phyloP scores from a whole-genome alignment of 768 basidiomycete species.

The Lentinula lateritia region DNA sequence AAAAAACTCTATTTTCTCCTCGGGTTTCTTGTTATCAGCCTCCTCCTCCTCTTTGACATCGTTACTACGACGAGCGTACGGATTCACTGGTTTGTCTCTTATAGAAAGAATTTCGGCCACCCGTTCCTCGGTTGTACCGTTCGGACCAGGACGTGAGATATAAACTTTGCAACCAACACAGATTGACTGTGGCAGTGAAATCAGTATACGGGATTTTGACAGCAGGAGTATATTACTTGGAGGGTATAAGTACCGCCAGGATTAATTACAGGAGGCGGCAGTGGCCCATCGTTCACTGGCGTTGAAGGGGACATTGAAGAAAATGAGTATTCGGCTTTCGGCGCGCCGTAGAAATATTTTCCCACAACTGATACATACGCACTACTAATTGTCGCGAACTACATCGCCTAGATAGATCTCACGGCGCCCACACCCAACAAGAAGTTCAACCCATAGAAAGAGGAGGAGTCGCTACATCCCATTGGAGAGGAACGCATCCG shows the following conservation, averaged over 20 bases:
- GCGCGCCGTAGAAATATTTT: not conserved
- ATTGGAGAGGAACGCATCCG: not conserved
- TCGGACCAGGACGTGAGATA: conserved; percentile 65
- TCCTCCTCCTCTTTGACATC: conserved; percentile 39
- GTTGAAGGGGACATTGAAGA: conserved; percentile 26
- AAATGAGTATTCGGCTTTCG: not conserved
- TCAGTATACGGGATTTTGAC: conserved; percentile 17
- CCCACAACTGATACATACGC: not conserved
- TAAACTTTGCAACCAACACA: conserved; percentile 94
- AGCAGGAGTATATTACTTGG: conserved; percentile 45
- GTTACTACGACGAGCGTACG: conserved; percentile 46
- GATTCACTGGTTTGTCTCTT: conserved; percentile 73
- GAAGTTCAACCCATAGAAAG: no score
- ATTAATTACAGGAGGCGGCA: conserved; percentile 58
- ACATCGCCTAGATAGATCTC: no score
- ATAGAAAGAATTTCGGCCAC: conserved; percentile 95
- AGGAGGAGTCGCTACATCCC: no score
- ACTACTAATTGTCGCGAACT: no score
- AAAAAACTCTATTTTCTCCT: conserved; percentile 90
- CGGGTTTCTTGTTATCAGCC: conserved; percentile 39
- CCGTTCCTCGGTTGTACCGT: conserved; percentile 80
- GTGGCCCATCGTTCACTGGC: conserved; percentile 29
- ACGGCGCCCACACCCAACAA: no score
- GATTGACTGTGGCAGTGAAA: conserved; percentile 54
- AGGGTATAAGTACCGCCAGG: conserved; percentile 74